Base-by-base conservation (phyloP, 1,284 basidiomycete genomes). In the Blastosporella zonata region DNA sequence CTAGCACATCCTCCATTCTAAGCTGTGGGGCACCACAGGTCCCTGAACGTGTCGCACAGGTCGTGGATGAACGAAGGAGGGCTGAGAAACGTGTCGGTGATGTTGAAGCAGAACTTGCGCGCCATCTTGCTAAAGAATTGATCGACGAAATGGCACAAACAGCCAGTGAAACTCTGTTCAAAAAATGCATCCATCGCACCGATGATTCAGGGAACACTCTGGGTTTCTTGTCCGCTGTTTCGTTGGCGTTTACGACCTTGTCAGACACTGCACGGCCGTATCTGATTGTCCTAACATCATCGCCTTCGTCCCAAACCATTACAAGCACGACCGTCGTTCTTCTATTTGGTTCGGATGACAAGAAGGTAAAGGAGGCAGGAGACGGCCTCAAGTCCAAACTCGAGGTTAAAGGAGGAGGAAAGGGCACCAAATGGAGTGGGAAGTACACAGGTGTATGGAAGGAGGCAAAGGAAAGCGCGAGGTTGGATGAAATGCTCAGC, bases 101-200 rank as follows among this genome's bases (percentile, higher is more conserved):
- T 37, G 63, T 90, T 18, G 82, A 85, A 63, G 63, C 66, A 2
- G 90, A 93, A 62, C 69, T 94, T 2, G 83, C 84, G 1, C 73
- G 64, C n/a, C 57, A 69, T 17, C 66, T 91, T 22, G 83, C 79
- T 9, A 61, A 63, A 9, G 71, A 73, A 8, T 52, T 87, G 22
- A 53, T 71, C 2, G 58, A 54, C 37, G 67, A 73, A 43, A 62
- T 71, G 53, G 47, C 55, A 21, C 44, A 52, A 22, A 51, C 54
- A 6, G 59, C 59, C 9, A 59, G 56, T 15, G 56, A 44, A 5
- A 38, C 59, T 6, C 50, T 72, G 2, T 77, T 76, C 59, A 68
- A 66, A 56, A 70, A 70, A 54, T 74, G 79, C 49, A 56, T 77
- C 36, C 82, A 83, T 59, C 70, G 84, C 27, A 75, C 68, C 28